A percentile compares a stretch with the other conserved stretches of the same genome.
phyloP scores from a whole-genome alignment of 2,329 filamentous ascomycete genomes.

The Aureobasidium sp. region DNA sequence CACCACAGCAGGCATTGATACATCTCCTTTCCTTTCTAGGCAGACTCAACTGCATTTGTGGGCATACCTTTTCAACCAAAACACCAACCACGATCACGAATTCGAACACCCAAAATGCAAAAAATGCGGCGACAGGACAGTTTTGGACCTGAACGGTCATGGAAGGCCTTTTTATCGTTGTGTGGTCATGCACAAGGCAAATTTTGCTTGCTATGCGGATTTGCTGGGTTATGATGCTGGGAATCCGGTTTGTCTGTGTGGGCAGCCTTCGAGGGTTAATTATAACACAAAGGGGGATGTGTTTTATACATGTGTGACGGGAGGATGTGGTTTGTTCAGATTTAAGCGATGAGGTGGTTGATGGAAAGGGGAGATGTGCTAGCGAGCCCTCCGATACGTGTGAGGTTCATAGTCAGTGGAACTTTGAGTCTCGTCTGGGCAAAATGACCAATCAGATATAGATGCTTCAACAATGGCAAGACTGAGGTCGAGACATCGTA shows the following conservation, averaged over 20 bases:
- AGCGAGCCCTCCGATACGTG: too few species aligned
- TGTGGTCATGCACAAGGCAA: not conserved
- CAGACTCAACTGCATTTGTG: not conserved
- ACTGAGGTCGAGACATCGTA: not conserved
- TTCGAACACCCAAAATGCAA: not conserved
- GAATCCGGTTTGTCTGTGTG: not conserved
- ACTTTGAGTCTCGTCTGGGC: too few species aligned
- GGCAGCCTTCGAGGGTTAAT: not conserved
- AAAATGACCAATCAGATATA: too few species aligned
- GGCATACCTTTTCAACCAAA: not conserved
- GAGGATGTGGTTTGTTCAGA: not conserved
- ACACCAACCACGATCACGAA: not conserved
- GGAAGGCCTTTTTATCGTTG: not conserved
- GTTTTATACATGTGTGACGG: not conserved
- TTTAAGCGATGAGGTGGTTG: not conserved
- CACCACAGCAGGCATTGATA: not conserved
- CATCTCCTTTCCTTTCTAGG: not conserved
- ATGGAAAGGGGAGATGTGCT: too few species aligned
- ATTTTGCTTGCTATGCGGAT: not conserved
- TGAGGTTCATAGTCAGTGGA: too few species aligned
- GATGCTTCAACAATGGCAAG: not conserved
- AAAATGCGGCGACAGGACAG: not conserved
- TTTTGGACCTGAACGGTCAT: not conserved
- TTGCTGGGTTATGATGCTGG: not conserved
- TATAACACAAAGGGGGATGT: not conserved